Evolutionary conservation across 2,329 filamentous ascomycete genomes (phyloP).

Genomic region (Talaromyces sp.): DNA sequence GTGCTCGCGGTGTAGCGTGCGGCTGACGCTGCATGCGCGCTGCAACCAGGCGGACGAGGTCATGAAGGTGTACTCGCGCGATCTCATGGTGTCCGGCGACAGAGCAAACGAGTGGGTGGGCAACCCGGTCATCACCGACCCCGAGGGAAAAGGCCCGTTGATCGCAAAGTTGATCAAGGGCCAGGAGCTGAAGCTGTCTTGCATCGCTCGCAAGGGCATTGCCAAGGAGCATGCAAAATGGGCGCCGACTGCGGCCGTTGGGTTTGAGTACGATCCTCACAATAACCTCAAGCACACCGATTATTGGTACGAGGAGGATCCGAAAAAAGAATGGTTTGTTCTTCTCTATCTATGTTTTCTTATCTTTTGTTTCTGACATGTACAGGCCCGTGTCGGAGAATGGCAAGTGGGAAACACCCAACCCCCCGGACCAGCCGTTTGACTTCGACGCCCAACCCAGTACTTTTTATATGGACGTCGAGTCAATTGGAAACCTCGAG

Average conservation of each 20-base stretch:
- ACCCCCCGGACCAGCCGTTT: slow-evolving; percentile 77
- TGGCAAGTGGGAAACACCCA: slow-evolving; percentile 67
- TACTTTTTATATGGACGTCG: slow-evolving; percentile 90
- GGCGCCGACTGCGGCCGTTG: slow-evolving; percentile 86
- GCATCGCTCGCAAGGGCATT: slow-evolving; percentile 96
- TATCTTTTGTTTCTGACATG: not conserved
- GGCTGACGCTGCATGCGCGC: slow-evolving; percentile 75
- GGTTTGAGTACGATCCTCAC: slow-evolving; percentile 96
- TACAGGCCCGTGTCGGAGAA: slow-evolving; percentile 34
- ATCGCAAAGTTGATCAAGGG: slow-evolving; percentile 86
- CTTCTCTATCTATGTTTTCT: not conserved
- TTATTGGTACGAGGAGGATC: slow-evolving; percentile 88
- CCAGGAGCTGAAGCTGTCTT: slow-evolving; percentile 84
- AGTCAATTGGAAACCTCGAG: slow-evolving; percentile 79
- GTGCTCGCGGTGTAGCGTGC: slow-evolving; percentile 87
- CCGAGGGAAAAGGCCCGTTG: slow-evolving; percentile 72
- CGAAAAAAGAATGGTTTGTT: slow-evolving; percentile 71
- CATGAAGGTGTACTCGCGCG: slow-evolving; percentile 90
- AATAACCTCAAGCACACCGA: slow-evolving; percentile 92
- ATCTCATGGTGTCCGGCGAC: slow-evolving; percentile 67
- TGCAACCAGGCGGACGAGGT: slow-evolving; percentile 73
- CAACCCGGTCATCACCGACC: slow-evolving; percentile 75
- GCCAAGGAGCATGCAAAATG: slow-evolving; percentile 99
- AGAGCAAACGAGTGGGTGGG: slow-evolving; percentile 71
- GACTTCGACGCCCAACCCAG: slow-evolving; percentile 82